Evolutionary conservation across 2,329 filamentous ascomycete species (phyloP).

Genomic region (Ophiostoma piceae): DNA sequence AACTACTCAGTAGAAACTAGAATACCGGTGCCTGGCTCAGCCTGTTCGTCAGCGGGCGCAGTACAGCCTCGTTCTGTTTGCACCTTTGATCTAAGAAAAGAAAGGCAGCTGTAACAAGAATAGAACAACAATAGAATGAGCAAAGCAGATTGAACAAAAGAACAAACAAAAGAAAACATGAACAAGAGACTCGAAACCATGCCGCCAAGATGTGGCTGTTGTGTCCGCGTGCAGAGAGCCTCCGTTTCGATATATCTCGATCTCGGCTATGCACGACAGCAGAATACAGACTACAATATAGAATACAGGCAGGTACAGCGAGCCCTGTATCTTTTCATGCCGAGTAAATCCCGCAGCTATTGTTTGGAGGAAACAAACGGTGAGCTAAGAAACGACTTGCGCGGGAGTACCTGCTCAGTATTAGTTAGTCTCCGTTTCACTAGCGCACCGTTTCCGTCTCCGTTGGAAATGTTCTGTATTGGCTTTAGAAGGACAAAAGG

Average conservation of each 20-base stretch:
- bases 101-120: background rate
- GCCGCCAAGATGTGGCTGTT: background rate
- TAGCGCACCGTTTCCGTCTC: background rate
- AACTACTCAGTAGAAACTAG: too few species aligned
- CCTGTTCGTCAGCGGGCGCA: background rate
- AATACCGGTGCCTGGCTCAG: background rate
- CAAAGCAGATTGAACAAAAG: too few species aligned
- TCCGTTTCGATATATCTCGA: background rate
- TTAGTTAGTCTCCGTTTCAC: background rate
- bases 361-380: background rate
- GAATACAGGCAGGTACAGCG: too few species aligned
- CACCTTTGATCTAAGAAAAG: constrained; percentile 6
- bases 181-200: too few species aligned
- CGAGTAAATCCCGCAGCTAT: constrained; percentile 8
- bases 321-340: background rate
- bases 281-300: too few species aligned
- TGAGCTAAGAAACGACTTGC: background rate
- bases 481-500: background rate
- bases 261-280: constrained; percentile 6
- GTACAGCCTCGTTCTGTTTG: background rate
- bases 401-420: background rate
- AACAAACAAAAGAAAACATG: too few species aligned
- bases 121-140: too few species aligned
- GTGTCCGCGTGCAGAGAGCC: background rate
- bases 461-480: background rate